Evolutionary conservation across 345 rosid species (phyloP).

Genomic region (Boechera divaricarpa): DNA sequence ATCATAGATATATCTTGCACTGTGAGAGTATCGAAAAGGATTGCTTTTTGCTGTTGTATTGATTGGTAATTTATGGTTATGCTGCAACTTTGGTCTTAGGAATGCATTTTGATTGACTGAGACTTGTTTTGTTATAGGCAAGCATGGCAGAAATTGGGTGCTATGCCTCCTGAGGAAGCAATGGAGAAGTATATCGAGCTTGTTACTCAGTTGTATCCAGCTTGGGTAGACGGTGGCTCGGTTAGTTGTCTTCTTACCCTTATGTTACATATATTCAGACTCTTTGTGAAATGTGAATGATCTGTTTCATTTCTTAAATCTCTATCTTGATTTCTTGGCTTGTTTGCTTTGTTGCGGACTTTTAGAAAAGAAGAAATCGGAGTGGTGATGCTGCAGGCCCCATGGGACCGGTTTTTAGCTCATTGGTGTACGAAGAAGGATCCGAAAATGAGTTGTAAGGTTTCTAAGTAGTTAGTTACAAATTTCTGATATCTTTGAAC

Average conservation of each 20-base stretch:
- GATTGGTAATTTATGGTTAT: conserved; percentile 3
- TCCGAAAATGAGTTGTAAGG: conserved; percentile 85
- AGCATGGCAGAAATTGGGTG: conserved; percentile 97
- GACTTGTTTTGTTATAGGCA: conserved; percentile 59
- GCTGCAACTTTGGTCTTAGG: neutral
- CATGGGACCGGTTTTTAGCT: conserved; percentile 97
- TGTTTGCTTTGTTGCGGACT: conserved; percentile 7
- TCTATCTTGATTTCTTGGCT: conserved; percentile 15
- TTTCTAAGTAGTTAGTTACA: conserved; percentile 45
- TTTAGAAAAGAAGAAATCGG: conserved; percentile 57
- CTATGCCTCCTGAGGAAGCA: conserved; percentile 96
- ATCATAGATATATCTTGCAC: neutral
- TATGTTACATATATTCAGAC: neutral
- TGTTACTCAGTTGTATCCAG: conserved; percentile 79
- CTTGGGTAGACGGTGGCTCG: conserved; percentile 85
- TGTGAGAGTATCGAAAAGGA: neutral
- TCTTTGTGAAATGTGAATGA: neutral
- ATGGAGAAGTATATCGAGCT: conserved; percentile 89
- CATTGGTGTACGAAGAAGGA: conserved; percentile 76
- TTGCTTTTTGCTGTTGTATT: neutral
- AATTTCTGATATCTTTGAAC: neutral
- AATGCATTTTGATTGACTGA: conserved; percentile 12
- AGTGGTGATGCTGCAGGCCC: conserved; percentile 48
- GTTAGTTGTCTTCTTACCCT: conserved; percentile 36
- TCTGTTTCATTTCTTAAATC: neutral